Conservation (phyloP, 1,284 basidiomycete species). For the Termitomyces sp. region DNA sequence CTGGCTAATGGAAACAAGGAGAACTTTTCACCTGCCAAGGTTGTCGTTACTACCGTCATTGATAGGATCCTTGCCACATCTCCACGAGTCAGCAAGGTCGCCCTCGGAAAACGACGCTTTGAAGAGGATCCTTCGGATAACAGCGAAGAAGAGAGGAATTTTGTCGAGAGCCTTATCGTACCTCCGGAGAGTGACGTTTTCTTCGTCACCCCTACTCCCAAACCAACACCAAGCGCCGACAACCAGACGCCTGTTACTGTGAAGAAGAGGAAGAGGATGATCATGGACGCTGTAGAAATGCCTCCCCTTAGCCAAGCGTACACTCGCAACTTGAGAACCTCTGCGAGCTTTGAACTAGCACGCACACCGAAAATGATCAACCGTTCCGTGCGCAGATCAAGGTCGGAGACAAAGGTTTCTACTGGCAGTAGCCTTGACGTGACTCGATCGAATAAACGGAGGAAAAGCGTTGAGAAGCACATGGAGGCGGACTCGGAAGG, state of each 20-base stretch:
- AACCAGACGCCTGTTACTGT: neutral
- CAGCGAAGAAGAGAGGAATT: conserved; percentile 27
- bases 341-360: conserved; percentile 9
- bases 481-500: neutral
- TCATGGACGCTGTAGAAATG: conserved; percentile 55
- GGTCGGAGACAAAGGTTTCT: conserved; percentile 8
- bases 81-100: conserved; percentile 11
- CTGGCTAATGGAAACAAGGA: conserved; percentile 29
- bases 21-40: conserved; percentile 23
- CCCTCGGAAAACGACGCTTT: conserved; percentile 18
- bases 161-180: conserved; percentile 11
- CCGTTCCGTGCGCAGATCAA: conserved; percentile 5
- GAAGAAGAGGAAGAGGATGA: conserved; percentile 25
- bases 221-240: neutral
- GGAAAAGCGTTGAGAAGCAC: neutral
- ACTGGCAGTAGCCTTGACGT: neutral
- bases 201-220: conserved; percentile 2
- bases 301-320: conserved; percentile 25
- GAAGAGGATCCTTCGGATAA: conserved; percentile 18
- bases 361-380: neutral
- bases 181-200: conserved; percentile 7
- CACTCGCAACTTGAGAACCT: conserved; percentile 3
- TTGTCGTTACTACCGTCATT: conserved; percentile 18
- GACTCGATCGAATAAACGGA: conserved; percentile 13
- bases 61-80: conserved; percentile 25